Evolutionary conservation across 2,329 filamentous ascomycete genomes (phyloP).

Genomic region (Byssochlamys sp.): DNA sequence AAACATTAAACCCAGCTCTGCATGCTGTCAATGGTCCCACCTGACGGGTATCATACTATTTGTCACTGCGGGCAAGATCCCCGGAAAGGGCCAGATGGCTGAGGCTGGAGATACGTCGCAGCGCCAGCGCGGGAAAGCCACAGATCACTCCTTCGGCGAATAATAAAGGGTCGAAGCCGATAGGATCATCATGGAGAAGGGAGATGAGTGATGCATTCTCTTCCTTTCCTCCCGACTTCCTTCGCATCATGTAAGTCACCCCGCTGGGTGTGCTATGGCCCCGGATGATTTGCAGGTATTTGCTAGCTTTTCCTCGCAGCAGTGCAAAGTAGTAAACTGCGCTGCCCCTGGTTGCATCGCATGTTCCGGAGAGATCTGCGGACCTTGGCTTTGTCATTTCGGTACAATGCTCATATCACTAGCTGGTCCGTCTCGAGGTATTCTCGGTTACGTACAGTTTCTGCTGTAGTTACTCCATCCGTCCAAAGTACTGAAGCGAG

Average conservation of each 20-base stretch:
- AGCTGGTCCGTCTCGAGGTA: not conserved
- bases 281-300: not conserved
- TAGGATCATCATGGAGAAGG: not conserved
- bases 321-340: not conserved
- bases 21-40: not conserved
- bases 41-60: not conserved
- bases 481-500: not conserved
- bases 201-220: not conserved
- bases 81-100: not conserved
- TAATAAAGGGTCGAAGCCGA: not conserved
- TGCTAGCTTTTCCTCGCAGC: not conserved
- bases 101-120: not conserved
- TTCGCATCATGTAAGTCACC: not conserved
- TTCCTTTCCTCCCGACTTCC: not conserved
- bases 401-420: not conserved
- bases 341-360: not conserved
- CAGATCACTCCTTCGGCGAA: not conserved
- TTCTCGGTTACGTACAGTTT: not conserved
- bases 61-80: not conserved
- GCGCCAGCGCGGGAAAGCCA: not conserved
- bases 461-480: not conserved
- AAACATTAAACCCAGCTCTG: not conserved
- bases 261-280: not conserved
- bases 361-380: not conserved
- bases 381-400: not conserved